These are phyloP conservation scores for Ogataea chonburiensis DNA, from an alignment of 805 yeast genomes.

Conservation along the genomic window DNA sequence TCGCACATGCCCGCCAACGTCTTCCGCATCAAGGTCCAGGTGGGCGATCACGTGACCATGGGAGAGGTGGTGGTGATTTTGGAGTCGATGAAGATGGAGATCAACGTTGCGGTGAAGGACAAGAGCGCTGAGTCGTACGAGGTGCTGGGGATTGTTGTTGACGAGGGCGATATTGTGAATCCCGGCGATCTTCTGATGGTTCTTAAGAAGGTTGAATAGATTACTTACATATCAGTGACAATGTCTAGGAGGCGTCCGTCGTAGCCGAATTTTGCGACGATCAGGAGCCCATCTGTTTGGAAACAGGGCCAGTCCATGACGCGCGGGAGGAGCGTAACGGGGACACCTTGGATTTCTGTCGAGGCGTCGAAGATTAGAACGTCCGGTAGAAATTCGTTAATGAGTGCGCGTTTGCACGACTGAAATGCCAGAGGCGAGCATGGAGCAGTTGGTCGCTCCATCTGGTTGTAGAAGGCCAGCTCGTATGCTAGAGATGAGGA, in stretches of 20 bases:
- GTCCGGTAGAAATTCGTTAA: background rate
- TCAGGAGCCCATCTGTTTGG: background rate
- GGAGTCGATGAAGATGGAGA: slow-evolving; percentile 98
- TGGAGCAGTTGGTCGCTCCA: background rate
- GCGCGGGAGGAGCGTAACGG: slow-evolving; percentile 5
- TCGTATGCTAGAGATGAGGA: too few species aligned
- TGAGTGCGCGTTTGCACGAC: background rate
- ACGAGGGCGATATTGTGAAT: slow-evolving; percentile 93
- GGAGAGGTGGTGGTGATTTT: slow-evolving; percentile 84
- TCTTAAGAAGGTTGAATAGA: slow-evolving; percentile 14
- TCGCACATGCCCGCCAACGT: slow-evolving; percentile 94
- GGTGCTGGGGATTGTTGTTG: slow-evolving; percentile 67
- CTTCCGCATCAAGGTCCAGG: slow-evolving; percentile 87
- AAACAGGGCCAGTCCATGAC: slow-evolving; percentile 15
- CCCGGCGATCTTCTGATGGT: slow-evolving; percentile 94
- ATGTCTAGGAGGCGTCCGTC: slow-evolving; percentile 19
- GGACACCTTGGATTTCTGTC: too few species aligned
- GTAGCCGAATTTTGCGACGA: slow-evolving; percentile 9
- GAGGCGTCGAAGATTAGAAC: too few species aligned
- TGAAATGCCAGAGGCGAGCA: too few species aligned
- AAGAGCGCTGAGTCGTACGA: slow-evolving; percentile 69
- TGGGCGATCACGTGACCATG: slow-evolving; percentile 64
- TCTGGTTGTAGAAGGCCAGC: too few species aligned
- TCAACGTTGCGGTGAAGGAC: slow-evolving; percentile 30
- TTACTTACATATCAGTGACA: slow-evolving; percentile 2